Evolutionary conservation across 106 monocot species (phyloP).

Genomic region (Apostasia ramifera): DNA sequence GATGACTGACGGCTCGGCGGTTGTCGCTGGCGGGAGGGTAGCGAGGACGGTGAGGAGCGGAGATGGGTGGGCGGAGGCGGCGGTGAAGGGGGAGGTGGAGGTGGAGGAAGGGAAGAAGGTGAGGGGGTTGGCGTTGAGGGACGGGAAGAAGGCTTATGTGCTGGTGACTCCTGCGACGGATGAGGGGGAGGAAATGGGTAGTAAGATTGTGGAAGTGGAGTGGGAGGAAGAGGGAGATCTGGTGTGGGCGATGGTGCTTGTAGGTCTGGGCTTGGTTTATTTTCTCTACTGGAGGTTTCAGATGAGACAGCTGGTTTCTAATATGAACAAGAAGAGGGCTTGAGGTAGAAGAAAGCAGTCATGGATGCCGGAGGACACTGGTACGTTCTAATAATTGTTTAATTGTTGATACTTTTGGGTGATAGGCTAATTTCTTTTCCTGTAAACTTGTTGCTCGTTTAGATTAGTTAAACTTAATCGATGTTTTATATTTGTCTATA

Average conservation of each 20-base stretch:
- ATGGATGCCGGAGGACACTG: too few species aligned
- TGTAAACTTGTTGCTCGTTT: too few species aligned
- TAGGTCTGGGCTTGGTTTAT: conserved; percentile 61
- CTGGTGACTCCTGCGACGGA: conserved; percentile 19
- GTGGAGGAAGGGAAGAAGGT: conserved; percentile 20
- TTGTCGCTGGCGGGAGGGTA: conserved; percentile 18
- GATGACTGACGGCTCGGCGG: conserved; percentile 40
- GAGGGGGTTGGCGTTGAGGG: conserved; percentile 36
- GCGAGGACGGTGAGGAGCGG: conserved; percentile 29
- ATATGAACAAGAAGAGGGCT: conserved; percentile 75
- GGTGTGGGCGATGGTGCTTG: conserved; percentile 47
- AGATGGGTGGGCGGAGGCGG: conserved; percentile 47
- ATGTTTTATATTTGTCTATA: too few species aligned
- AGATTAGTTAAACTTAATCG: too few species aligned
- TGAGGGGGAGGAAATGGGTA: neutral
- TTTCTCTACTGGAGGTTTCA: conserved; percentile 90
- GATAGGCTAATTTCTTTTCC: too few species aligned
- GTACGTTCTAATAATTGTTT: too few species aligned
- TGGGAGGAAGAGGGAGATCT: conserved; percentile 70
- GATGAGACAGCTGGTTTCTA: conserved; percentile 58
- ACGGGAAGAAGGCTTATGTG: conserved; percentile 37
- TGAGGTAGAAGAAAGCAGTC: neutral
- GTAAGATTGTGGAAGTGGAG: conserved; percentile 63
- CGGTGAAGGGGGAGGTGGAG: conserved; percentile 27
- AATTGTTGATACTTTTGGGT: too few species aligned